Evolutionary conservation across 768 basidiomycete genomes (phyloP).

Genomic region (Leccinum barrowsii): DNA sequence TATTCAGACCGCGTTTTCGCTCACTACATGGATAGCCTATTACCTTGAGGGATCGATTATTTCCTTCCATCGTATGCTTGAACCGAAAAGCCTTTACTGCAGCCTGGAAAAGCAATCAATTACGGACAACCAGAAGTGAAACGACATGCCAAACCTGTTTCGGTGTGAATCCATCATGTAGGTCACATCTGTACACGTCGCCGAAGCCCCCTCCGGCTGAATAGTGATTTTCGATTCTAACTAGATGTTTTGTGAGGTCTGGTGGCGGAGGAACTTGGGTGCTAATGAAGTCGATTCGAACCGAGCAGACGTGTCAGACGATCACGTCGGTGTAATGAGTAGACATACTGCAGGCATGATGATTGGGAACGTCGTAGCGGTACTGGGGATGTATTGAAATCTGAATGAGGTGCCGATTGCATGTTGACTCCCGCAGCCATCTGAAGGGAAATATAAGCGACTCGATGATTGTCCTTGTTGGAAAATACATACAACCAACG

Average conservation of each 20-base stretch:
- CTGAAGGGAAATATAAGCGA: neutral
- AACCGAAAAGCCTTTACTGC: constrained; percentile 1
- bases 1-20: neutral
- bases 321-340: neutral
- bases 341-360: too few relatives aligned
- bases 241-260: too few relatives aligned
- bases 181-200: too few relatives aligned
- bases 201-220: too few relatives aligned
- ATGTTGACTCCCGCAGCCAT: too few relatives aligned
- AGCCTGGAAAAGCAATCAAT: neutral
- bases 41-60: neutral
- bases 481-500: too few relatives aligned
- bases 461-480: too few relatives aligned
- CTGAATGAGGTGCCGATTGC: neutral
- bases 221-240: too few relatives aligned
- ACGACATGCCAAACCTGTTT: neutral
- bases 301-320: neutral
- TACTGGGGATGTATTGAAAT: too few relatives aligned
- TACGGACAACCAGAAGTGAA: neutral
- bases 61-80: neutral
- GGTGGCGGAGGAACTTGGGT: too few relatives aligned
- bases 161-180: too few relatives aligned
- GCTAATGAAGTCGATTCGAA: neutral
- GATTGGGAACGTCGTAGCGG: too few relatives aligned
- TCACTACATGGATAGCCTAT: neutral